Conservation (phyloP, 345 rosid species). For the Nephelium lappaceum region DNA sequence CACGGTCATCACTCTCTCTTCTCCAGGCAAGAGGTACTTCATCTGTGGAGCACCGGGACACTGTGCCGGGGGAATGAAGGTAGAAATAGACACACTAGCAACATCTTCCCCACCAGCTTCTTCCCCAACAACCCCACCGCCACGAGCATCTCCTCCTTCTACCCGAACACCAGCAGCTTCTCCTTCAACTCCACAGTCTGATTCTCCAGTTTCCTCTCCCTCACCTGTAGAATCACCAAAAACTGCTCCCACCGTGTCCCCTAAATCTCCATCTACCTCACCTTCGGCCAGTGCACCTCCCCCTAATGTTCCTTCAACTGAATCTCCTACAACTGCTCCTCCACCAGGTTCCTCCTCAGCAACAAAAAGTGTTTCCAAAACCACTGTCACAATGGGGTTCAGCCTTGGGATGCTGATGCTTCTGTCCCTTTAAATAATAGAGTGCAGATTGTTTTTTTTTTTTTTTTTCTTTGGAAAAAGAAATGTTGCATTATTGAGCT, state of each 20-base stretch:
- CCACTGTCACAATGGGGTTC: conserved; percentile 15
- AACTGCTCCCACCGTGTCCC: conserved; percentile 6
- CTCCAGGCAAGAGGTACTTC: conserved; percentile 84
- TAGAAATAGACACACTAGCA: conserved; percentile 53
- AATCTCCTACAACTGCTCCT: conserved; percentile 24
- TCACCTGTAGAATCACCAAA: conserved; percentile 25
- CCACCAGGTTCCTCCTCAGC: conserved; percentile 38
- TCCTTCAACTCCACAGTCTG: conserved; percentile 21
- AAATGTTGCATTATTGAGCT: conserved; percentile 1
- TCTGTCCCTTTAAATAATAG: conserved; percentile 11
- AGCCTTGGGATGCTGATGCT: conserved; percentile 20
- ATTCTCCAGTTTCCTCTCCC: conserved; percentile 14
- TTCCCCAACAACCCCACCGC: conserved; percentile 19
- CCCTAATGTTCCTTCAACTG: conserved; percentile 26
- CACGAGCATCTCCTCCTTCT: conserved; percentile 11
- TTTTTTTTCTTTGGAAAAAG: neutral
- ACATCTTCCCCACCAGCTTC: conserved; percentile 33
- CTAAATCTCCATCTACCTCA: conserved; percentile 12
- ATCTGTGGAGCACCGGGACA: conserved; percentile 71
- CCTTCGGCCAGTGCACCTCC: conserved; percentile 18
- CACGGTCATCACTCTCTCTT: conserved; percentile 53
- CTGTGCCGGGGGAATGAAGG: conserved; percentile 73
- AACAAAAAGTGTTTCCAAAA: conserved; percentile 18
- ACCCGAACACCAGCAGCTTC: conserved; percentile 16
- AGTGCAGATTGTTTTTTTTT: neutral